Evolutionary conservation across 805 yeast species (phyloP).

Genomic region (Jamesozyma rosinii): DNA sequence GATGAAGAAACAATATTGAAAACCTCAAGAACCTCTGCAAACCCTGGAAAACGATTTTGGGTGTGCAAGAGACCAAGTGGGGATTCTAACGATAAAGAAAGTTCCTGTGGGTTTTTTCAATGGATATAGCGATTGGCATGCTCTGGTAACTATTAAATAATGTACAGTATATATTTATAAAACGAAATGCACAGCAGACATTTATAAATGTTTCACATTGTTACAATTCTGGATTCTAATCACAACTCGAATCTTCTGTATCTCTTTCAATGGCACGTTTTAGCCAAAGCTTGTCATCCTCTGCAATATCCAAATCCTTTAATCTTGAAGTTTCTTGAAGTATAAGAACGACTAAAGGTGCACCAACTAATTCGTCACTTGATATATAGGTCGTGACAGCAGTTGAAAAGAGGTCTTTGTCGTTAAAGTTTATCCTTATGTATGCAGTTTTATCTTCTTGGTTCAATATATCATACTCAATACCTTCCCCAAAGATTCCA

Average conservation of each 20-base stretch:
- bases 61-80: constrained; percentile 37
- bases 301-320: constrained; percentile 18
- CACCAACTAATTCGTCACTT: constrained; percentile 21
- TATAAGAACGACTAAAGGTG: constrained; percentile 17
- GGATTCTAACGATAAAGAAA: constrained; percentile 20
- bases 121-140: constrained; percentile 32
- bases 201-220: not conserved
- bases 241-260: constrained; percentile 7
- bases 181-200: not conserved
- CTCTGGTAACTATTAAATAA: not conserved
- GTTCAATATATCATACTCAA: constrained; percentile 29
- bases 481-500: constrained; percentile 36
- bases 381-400: constrained; percentile 30
- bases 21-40: constrained; percentile 36
- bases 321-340: constrained; percentile 19
- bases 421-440: constrained; percentile 25
- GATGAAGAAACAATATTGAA: constrained; percentile 37
- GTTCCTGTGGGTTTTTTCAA: constrained; percentile 45
- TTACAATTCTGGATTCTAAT: not conserved
- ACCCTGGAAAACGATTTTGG: constrained; percentile 48
- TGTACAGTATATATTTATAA: not conserved
- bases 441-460: constrained; percentile 19
- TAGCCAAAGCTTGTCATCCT: constrained; percentile 25
- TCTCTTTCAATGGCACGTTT: constrained; percentile 15
- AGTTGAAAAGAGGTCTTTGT: constrained; percentile 23